Percentiles rank a stretch among this genome's conserved stretches.
These are phyloP conservation scores for Kodamaea fungicola DNA, from an alignment of 1,139 yeast species.

Conservation along the genomic window DNA sequence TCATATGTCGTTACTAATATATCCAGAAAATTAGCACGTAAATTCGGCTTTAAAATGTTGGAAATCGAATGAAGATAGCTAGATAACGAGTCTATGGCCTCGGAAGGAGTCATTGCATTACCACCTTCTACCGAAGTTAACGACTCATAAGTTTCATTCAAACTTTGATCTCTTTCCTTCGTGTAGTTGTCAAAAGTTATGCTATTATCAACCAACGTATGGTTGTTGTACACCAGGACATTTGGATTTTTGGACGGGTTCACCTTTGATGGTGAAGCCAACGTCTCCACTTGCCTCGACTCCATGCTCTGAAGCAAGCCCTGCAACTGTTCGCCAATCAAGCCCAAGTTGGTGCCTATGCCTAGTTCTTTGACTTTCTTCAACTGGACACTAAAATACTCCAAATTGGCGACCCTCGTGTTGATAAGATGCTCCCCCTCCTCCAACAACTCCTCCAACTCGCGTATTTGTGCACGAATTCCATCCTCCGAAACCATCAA, in stretches of 20 bases:
- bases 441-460: constrained; percentile 12
- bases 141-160: constrained; percentile 15
- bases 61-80: constrained; percentile 11
- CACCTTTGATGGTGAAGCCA: not conserved
- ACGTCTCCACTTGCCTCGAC: not conserved
- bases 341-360: constrained; percentile 1
- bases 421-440: constrained; percentile 10
- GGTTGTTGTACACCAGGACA: constrained; percentile 1
- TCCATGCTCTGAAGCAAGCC: not conserved
- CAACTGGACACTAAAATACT: constrained; percentile 3
- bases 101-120: constrained; percentile 7
- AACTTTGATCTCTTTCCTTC: constrained; percentile 12
- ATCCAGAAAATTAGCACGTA: constrained; percentile 13
- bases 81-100: constrained; percentile 11
- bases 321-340: not conserved
- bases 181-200: constrained; percentile 1
- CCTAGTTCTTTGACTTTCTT: not conserved
- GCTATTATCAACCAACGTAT: constrained; percentile 4
- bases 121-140: constrained; percentile 11
- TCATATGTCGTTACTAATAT: constrained; percentile 15
- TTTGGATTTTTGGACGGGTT: not conserved
- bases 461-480: constrained; percentile 5
- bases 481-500: not conserved
- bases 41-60: constrained; percentile 10
- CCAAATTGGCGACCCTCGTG: constrained; percentile 8